These are phyloP conservation scores for Aspergillus awamori DNA, from an alignment of 2,329 filamentous ascomycete genomes.

Conservation along the genomic window DNA sequence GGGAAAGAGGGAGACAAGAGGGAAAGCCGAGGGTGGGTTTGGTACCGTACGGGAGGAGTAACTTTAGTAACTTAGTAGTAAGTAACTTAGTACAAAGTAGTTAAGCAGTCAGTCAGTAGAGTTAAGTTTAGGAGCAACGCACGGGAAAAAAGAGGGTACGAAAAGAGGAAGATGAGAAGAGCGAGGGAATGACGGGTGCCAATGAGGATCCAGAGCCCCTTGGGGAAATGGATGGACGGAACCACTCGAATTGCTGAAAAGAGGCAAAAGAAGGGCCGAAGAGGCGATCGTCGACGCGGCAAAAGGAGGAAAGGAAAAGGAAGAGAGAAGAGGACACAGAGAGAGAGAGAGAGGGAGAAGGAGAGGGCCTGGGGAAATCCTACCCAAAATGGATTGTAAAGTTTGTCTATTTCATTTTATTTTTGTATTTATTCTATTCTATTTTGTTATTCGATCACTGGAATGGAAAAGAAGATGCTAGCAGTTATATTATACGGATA, in stretches of 20 bases:
- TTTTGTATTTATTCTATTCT: neutral
- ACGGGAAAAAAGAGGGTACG: constrained; percentile 4
- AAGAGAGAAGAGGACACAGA: neutral
- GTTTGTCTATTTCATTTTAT: neutral
- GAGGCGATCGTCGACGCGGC: constrained; percentile 12
- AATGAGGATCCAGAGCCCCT: constrained; percentile 12
- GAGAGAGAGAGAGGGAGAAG: constrained; percentile 6
- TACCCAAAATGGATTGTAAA: neutral
- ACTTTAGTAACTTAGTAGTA: too few species aligned
- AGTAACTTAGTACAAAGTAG: too few species aligned
- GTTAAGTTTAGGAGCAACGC: neutral
- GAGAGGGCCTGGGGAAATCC: neutral
- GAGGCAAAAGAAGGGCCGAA: neutral
- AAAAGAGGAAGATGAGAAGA: constrained; percentile 5
- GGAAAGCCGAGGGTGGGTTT: neutral
- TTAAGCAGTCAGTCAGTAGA: too few species aligned
- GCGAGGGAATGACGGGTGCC: constrained; percentile 10
- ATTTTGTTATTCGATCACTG: too few species aligned
- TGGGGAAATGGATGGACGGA: constrained; percentile 12
- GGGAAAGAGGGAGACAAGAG: constrained; percentile 18
- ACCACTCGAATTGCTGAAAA: neutral
- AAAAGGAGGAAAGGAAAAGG: neutral
- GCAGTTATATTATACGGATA: too few species aligned
- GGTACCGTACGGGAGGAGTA: too few species aligned
- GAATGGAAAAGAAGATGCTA: too few species aligned